A percentile compares a stretch with the other conserved stretches of the same genome.
These are phyloP conservation scores for Populus euphratica DNA, from an alignment of 345 rosid genomes.

Conservation along the genomic window DNA sequence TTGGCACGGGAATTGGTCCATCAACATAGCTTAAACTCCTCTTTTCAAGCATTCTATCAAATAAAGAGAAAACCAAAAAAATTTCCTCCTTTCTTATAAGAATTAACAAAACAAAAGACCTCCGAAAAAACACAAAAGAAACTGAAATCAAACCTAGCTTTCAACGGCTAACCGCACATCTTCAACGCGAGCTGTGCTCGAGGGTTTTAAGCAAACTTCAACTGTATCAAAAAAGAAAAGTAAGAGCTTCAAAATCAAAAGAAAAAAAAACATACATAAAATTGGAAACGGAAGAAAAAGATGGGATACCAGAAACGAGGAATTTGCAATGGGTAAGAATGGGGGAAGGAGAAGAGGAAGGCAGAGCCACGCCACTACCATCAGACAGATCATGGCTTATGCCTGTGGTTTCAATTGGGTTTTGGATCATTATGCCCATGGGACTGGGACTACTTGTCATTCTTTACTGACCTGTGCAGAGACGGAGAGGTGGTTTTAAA, in stretches of 20 bases:
- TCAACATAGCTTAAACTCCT: conserved; percentile 83
- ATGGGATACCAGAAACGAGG: conserved; percentile 64
- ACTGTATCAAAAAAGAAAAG: conserved; percentile 35
- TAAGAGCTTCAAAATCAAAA: neutral
- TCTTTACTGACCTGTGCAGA: neutral
- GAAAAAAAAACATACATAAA: neutral
- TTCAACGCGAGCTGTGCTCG: conserved; percentile 71
- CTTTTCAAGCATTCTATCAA: conserved; percentile 77
- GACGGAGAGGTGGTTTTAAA: neutral
- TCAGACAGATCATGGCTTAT: neutral
- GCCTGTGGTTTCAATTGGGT: neutral
- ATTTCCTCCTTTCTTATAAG: neutral
- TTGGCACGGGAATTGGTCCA: conserved; percentile 75
- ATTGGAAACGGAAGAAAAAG: neutral
- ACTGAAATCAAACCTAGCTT: conserved; percentile 27
- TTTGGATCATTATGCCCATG: conserved; percentile 8
- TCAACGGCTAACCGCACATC: conserved; percentile 72
- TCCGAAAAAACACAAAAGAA: neutral
- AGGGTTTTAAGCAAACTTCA: conserved; percentile 88
- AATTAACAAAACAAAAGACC: neutral
- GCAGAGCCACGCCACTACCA: neutral
- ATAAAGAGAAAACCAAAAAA: neutral
- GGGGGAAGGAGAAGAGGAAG: conserved; percentile 28
- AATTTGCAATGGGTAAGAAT: conserved; percentile 38
- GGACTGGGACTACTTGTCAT: conserved; percentile 7